A percentile compares a stretch with the other conserved stretches of the same genome.
phyloP scores from a whole-genome alignment of 169 alveolate species.

The Nephromyces sp. region DNA sequence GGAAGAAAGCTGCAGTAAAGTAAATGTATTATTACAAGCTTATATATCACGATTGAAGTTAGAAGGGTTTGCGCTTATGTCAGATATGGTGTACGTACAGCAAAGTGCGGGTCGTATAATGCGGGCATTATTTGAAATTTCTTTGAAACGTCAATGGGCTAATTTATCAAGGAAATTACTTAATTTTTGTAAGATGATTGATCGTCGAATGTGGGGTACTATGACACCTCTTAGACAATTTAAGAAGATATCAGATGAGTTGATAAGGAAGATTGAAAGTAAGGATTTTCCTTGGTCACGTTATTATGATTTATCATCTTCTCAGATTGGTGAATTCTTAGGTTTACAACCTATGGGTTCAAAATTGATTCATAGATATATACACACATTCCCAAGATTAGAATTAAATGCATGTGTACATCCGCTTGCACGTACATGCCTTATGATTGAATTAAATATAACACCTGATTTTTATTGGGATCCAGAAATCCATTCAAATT shows the following conservation, averaged over 20 bases:
- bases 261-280: constrained; percentile 85
- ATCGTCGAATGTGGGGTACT: constrained; percentile 92
- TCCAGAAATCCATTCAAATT: constrained; percentile 77
- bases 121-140: constrained; percentile 93
- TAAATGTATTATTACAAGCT: constrained; percentile 88
- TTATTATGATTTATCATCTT: constrained; percentile 80
- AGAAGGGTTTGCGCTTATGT: constrained; percentile 90
- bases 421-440: constrained; percentile 88
- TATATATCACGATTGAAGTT: constrained; percentile 89
- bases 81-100: constrained; percentile 96
- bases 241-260: constrained; percentile 81
- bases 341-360: constrained; percentile 80
- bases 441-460: constrained; percentile 80
- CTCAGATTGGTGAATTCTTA: constrained; percentile 86
- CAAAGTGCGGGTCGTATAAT: constrained; percentile 97
- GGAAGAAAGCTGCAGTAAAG: constrained; percentile 77
- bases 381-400: constrained; percentile 84
- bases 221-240: constrained; percentile 98
- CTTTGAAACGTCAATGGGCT: constrained; percentile 88
- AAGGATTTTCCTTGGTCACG: constrained; percentile 91
- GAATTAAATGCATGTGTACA: constrained; percentile 87
- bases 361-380: constrained; percentile 67
- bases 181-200: constrained; percentile 91
- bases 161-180: constrained; percentile 76
- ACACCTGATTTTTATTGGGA: constrained; percentile 93